Conservation (phyloP, 2,329 filamentous ascomycete genomes). For the Colletotrichum viniferum region DNA sequence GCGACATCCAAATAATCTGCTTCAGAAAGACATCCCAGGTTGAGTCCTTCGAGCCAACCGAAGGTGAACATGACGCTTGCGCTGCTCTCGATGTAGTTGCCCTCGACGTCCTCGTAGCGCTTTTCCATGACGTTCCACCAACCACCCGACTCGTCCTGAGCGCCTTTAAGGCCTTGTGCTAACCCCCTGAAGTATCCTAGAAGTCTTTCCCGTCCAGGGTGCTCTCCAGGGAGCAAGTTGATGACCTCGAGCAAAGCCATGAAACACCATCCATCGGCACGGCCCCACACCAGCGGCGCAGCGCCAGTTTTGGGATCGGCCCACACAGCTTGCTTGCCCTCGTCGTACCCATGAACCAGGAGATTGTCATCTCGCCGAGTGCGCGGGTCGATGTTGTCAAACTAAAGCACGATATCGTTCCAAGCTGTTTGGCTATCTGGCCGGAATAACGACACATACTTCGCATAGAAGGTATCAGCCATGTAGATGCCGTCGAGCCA, state of each 20-base stretch:
- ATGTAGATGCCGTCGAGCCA: slow-evolving; percentile 63
- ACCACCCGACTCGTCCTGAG: slow-evolving; percentile 49
- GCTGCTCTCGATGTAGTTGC: slow-evolving; percentile 66
- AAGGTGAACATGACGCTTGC: slow-evolving; percentile 63
- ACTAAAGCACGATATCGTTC: slow-evolving; percentile 48
- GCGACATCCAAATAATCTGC: slow-evolving; percentile 25
- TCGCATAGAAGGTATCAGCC: slow-evolving; percentile 48
- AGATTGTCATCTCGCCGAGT: slow-evolving; percentile 43
- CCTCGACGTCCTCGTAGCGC: slow-evolving; percentile 46
- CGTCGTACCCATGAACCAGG: slow-evolving; percentile 60
- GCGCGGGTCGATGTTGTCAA: slow-evolving; percentile 47
- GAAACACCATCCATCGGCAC: slow-evolving; percentile 59
- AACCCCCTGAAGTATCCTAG: slow-evolving; percentile 43
- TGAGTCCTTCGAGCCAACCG: slow-evolving; percentile 49
- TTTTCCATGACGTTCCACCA: slow-evolving; percentile 65
- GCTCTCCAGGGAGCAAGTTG: slow-evolving; percentile 44
- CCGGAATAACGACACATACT: slow-evolving; percentile 42
- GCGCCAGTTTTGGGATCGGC: slow-evolving; percentile 53
- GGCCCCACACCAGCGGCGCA: slow-evolving; percentile 57
- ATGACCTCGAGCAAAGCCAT: slow-evolving; percentile 55
- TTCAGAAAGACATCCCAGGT: slow-evolving; percentile 30
- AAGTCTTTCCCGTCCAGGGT: slow-evolving; percentile 39
- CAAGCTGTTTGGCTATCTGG: slow-evolving; percentile 42
- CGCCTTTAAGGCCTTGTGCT: slow-evolving; percentile 42
- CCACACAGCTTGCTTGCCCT: slow-evolving; percentile 52